phyloP scores from a whole-genome alignment of 106 monocot species.

The Apostasia shenzhenica region DNA sequence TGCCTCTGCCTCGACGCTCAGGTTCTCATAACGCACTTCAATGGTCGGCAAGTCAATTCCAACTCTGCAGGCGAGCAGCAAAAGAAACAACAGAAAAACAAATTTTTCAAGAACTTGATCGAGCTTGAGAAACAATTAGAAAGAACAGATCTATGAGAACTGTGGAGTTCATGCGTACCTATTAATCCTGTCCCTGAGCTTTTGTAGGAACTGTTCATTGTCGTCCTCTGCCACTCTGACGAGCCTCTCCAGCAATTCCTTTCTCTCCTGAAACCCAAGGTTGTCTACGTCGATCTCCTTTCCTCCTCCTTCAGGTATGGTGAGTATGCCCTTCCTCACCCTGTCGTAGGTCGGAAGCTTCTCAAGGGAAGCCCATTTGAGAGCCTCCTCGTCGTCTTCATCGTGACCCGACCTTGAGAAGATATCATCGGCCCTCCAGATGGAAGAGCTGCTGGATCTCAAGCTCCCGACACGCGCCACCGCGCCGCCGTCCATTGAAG shows the following conservation, averaged over 20 bases:
- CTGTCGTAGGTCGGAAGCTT: conserved; percentile 44
- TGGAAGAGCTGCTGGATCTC: conserved; percentile 14
- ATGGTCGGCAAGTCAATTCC: conserved; percentile 56
- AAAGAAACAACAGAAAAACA: not conserved
- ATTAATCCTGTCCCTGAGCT: conserved; percentile 62
- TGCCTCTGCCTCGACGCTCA: conserved; percentile 32
- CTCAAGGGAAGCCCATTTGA: conserved; percentile 58
- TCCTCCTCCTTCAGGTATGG: not conserved
- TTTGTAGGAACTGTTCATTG: conserved; percentile 54
- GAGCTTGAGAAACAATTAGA: not conserved
- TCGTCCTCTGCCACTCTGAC: conserved; percentile 59
- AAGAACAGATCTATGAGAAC: not conserved
- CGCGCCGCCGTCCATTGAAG: conserved; percentile 15
- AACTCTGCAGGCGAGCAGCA: conserved; percentile 25
- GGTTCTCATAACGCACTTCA: conserved; percentile 53
- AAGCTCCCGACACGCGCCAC: conserved; percentile 12
- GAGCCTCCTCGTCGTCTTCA: conserved; percentile 54
- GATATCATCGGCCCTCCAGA: conserved; percentile 14
- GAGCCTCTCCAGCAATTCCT: conserved; percentile 41
- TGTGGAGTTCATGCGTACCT: conserved; percentile 19
- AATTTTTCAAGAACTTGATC: no score
- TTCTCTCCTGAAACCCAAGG: conserved; percentile 31
- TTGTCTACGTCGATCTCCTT: conserved; percentile 46
- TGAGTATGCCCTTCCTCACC: conserved; percentile 28
- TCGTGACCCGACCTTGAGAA: conserved; percentile 27